Base-by-base conservation (phyloP, 2,329 filamentous ascomycete genomes). In the Penicillium sp. region DNA sequence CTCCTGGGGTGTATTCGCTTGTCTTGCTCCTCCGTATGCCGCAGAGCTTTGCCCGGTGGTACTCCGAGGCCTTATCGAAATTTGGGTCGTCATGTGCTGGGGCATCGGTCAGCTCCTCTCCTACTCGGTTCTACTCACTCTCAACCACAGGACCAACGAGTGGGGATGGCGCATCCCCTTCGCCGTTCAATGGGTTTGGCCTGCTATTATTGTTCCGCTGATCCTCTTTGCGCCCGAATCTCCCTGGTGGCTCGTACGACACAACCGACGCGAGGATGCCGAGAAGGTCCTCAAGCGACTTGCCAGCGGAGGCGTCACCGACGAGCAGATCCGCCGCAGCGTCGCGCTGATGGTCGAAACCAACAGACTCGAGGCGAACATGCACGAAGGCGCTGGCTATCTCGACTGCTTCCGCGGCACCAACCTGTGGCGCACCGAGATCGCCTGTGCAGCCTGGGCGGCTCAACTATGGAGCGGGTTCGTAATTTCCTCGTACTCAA, bases 51-150 rank as follows among this genome's bases (percentile, higher is more conserved):
- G 68, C 9, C 75, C 75, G 7, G 69, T 75, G 4, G 67, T 63
- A 3, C 64, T 76, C 7, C 69, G 75, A 52, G 59, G 65, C 6
- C 74, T 75, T 41, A 56, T 72, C 53, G 76, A 73, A 2, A 73
- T 68, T n/a, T 75, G 73, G 60, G 70, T 77, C 53, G 76, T 77
- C 55, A 62, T 78, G 6, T 77, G 75, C 62, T 79, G 76, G 77
- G 73, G 72, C 9, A 69, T 78, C 35, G 77, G 77, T 3, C 75
- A 79, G 57, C 65, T 79, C 11, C 63, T 78, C 31, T 70, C 66
- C 9, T 67, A 72, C 4, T 75, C 74, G 18, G 67, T 78, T 1
- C 62, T 77, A 11, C 69, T 69, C 50, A 70, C 66, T 14, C 64
- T 76, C 18, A 55, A 79, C 18, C 60, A 56, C 16, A 56, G 63